Evolutionary conservation across 1,284 basidiomycete genomes (phyloP).

Genomic region (Exobasidium cylindrosporum): DNA sequence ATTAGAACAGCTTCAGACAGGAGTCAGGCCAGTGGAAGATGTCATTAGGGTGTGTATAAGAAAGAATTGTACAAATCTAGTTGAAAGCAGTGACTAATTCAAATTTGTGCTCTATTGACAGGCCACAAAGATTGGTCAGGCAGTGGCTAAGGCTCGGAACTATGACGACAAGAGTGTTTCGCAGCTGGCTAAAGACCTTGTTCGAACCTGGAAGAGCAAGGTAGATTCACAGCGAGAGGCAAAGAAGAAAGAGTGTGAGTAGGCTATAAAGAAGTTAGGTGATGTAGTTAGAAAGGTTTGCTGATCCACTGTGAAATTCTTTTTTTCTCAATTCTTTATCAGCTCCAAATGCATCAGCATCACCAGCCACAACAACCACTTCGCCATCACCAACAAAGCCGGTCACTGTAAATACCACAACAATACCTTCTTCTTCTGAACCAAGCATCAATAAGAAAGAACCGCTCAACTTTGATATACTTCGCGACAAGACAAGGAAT

Average conservation of each 20-base stretch:
- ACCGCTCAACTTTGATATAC: constrained; percentile 46
- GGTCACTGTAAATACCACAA: neutral
- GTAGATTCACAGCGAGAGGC: constrained; percentile 45
- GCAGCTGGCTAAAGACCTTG: constrained; percentile 84
- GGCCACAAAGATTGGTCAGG: constrained; percentile 70
- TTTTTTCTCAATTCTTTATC: constrained; percentile 12
- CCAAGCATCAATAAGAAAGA: neutral
- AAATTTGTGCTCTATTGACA: constrained; percentile 12
- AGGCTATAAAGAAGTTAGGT: neutral
- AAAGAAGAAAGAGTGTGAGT: constrained; percentile 58
- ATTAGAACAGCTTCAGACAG: constrained; percentile 71
- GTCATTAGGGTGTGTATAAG: constrained; percentile 66
- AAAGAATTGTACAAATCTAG: neutral
- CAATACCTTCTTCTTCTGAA: constrained; percentile 17
- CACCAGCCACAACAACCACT: constrained; percentile 26
- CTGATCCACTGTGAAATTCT: constrained; percentile 8
- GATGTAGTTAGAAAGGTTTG: neutral
- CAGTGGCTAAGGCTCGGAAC: constrained; percentile 82
- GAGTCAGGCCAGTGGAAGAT: constrained; percentile 78
- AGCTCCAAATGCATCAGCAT: constrained; percentile 19
- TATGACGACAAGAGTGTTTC: constrained; percentile 71
- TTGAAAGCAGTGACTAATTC: neutral
- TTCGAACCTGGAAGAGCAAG: constrained; percentile 59
- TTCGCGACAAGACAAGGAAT: constrained; percentile 68
- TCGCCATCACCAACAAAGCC: constrained; percentile 14